phyloP scores from a whole-genome alignment of 2,329 filamentous ascomycete species.

The Hymenoscyphus fructigenus region DNA sequence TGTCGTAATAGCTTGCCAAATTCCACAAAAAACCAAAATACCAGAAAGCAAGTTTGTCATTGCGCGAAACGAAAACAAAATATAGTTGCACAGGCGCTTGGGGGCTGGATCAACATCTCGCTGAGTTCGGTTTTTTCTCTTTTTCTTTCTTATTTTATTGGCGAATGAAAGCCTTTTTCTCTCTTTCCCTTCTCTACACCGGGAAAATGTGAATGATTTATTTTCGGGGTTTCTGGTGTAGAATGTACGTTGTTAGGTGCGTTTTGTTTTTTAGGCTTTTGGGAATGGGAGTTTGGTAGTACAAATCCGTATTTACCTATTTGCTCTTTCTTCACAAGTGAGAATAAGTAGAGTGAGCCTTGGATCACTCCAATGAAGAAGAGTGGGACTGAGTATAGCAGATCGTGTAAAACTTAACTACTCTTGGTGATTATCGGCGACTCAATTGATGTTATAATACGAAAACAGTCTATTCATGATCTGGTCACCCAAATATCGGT shows the following conservation, averaged over 20 bases:
- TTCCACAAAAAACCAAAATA: constrained; percentile 6
- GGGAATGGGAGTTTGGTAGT: constrained; percentile 4
- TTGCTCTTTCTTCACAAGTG: neutral
- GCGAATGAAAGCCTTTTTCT: neutral
- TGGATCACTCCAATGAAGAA: neutral
- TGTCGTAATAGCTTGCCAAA: constrained; percentile 28
- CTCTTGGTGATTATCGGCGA: too few relatives aligned
- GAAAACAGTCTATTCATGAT: too few relatives aligned
- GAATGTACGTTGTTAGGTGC: neutral
- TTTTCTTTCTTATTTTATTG: neutral
- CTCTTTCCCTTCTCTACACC: neutral
- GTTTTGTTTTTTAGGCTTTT: neutral
- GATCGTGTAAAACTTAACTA: too few relatives aligned
- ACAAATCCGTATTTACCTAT: neutral
- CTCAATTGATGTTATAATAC: too few relatives aligned
- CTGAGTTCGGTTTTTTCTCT: neutral
- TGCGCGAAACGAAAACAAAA: neutral
- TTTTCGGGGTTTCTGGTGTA: neutral
- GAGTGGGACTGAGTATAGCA: neutral
- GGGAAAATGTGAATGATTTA: too few relatives aligned
- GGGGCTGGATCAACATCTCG: neutral
- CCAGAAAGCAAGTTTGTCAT: constrained; percentile 16
- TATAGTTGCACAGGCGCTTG: constrained; percentile 6
- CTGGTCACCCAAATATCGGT: too few relatives aligned
- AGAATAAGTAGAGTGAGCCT: neutral